These are phyloP conservation scores for Glycine latifolia DNA, from an alignment of 306 rosid genomes.

Conservation along the genomic window DNA sequence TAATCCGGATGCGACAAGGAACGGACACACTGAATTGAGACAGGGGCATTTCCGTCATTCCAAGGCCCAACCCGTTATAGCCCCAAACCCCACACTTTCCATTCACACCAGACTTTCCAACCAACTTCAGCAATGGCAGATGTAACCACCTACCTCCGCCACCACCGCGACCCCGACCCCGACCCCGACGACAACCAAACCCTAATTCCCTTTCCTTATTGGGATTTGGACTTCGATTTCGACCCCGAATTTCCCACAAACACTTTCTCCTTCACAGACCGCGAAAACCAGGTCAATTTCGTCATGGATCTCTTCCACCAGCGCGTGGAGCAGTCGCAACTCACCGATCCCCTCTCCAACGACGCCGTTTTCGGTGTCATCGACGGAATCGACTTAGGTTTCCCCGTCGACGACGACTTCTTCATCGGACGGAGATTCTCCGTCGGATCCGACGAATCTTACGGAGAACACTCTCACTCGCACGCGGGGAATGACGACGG, in stretches of 20 bases:
- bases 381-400: slow-evolving; percentile 61
- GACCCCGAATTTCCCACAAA: slow-evolving; percentile 54
- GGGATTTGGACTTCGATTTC: slow-evolving; percentile 48
- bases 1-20: slow-evolving; percentile 19
- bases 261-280: slow-evolving; percentile 55
- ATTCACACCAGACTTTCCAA: background rate
- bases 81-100: slow-evolving; percentile 22
- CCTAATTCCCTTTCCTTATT: slow-evolving; percentile 51
- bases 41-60: slow-evolving; percentile 39
- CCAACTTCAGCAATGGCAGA: slow-evolving; percentile 56
- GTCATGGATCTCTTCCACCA: slow-evolving; percentile 90
- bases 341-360: slow-evolving; percentile 49
- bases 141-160: slow-evolving; percentile 49
- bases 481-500: background rate
- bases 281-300: slow-evolving; percentile 71
- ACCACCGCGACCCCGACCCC: slow-evolving; percentile 36
- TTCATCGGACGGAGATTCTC: slow-evolving; percentile 54
- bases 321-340: slow-evolving; percentile 85
- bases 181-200: slow-evolving; percentile 57
- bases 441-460: slow-evolving; percentile 50
- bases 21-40: background rate
- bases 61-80: background rate
- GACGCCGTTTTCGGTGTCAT: slow-evolving; percentile 50
- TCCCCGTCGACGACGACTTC: slow-evolving; percentile 50
- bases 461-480: slow-evolving; percentile 47